phyloP scores from a whole-genome alignment of 2,329 filamentous ascomycete genomes.

The Polytolypa hystricis region DNA sequence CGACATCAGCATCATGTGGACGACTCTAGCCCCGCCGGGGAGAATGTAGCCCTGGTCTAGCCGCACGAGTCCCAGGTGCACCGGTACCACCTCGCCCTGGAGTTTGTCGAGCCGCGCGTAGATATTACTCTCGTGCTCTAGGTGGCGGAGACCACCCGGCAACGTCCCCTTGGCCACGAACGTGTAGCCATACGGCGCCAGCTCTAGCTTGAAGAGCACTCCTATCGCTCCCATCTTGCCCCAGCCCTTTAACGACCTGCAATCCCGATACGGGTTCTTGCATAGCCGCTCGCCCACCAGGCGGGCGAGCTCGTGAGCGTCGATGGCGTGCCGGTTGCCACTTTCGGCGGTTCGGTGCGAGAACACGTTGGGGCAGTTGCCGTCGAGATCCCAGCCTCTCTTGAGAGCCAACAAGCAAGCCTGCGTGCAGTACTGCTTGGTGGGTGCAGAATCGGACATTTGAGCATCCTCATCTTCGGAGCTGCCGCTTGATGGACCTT shows the following conservation, averaged over 20 bases:
- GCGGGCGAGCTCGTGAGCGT: neutral
- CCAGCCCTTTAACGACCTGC: neutral
- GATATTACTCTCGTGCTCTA: neutral
- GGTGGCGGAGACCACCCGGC: neutral
- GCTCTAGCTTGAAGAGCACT: conserved; percentile 3
- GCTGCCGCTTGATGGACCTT: neutral
- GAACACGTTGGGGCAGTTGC: neutral
- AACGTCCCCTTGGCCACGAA: conserved; percentile 4
- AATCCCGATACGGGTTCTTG: conserved; percentile 2
- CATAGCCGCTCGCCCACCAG: neutral
- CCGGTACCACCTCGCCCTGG: conserved; percentile 1
- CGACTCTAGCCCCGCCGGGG: neutral
- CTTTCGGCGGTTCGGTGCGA: neutral
- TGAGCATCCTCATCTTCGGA: neutral
- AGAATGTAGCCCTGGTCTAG: neutral
- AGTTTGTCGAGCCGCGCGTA: neutral
- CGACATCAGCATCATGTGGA: conserved; percentile 6
- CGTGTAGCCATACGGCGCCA: conserved; percentile 2
- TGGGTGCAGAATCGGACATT: neutral
- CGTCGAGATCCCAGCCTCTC: neutral
- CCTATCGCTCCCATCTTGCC: conserved; percentile 2
- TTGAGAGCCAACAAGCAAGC: neutral
- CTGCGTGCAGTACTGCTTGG: neutral
- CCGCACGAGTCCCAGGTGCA: conserved; percentile 1
- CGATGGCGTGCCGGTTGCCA: neutral